Evolutionary conservation across 2,329 filamentous ascomycete species (phyloP), one percentile per base, ranked within the genome.

Genomic region (Colletotrichum limetticola): DNA sequence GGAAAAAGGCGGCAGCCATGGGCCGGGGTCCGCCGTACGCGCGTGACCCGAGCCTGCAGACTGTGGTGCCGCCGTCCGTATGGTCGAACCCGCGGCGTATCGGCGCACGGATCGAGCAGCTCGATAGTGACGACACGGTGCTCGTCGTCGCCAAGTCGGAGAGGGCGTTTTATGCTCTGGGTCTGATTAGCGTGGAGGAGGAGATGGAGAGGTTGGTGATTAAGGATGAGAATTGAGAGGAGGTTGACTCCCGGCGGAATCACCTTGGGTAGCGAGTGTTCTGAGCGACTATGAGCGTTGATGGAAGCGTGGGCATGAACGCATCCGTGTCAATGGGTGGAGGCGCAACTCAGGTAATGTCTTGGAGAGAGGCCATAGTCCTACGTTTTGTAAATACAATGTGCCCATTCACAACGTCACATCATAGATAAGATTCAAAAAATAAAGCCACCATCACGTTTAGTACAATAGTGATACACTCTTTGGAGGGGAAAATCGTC

Each of bases 11-110:
- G 1, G 93, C 90, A 4, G 89, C 92, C 74, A 86, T 93, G 76
- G 94, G 94, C 0, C 88, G 91, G 58, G 96, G 95, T 0, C 95
- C 95, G 4, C 91, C 91, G 1, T 98, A 97, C 80, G 81, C 84
- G 63, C 85, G 89, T 30, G 86, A 83, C 9, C 79, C 79, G 66
- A 83, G 84, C 75, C 76, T 84, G 69, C 79, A 79, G 55, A 79
- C 77, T 58, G 79, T 80, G 66, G 80, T 84, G n/a, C 79, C 80
- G 4, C 76, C 80, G 56, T 81, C 81, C 26, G 84, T 88, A 24
- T 88, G 86, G 87, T 83, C 83, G 72, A 86, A 84, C 56, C 85
- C 86, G 26, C 83, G 88, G 42, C 83, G 87, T 24, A 86, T 90
- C 56, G 88, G 89, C 75, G 80, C 82, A 58, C 85, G 85, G 62